These are phyloP conservation scores for Kodamaea laetipori DNA, from an alignment of 805 yeast genomes.

Conservation along the genomic window DNA sequence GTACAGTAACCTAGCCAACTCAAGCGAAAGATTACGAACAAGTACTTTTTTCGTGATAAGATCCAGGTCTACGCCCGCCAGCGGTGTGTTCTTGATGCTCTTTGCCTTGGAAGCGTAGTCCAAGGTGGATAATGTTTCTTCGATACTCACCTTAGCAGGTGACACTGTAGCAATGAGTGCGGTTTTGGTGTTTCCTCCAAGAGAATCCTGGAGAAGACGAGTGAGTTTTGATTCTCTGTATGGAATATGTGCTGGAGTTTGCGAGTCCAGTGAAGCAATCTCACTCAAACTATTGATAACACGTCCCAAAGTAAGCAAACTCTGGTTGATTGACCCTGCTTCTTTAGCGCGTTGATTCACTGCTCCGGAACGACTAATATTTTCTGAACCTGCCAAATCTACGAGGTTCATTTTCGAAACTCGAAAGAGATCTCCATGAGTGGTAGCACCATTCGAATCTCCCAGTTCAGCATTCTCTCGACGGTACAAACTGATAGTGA, in stretches of 20 bases:
- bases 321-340: conserved; percentile 91
- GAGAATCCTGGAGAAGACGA: conserved; percentile 66
- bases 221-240: conserved; percentile 83
- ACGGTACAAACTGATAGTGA: conserved; percentile 60
- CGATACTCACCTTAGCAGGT: conserved; percentile 75
- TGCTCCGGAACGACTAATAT: conserved; percentile 86
- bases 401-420: conserved; percentile 79
- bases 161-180: conserved; percentile 85
- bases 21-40: conserved; percentile 56
- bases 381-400: conserved; percentile 95
- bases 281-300: conserved; percentile 66
- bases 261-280: conserved; percentile 4
- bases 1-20: conserved; percentile 54
- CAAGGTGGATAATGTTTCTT: conserved; percentile 81
- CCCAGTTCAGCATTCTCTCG: conserved; percentile 37
- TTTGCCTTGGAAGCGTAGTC: conserved; percentile 90
- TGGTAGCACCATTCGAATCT: not conserved
- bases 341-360: conserved; percentile 83
- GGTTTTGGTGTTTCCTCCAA: conserved; percentile 89
- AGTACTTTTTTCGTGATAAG: conserved; percentile 51
- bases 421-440: conserved; percentile 22
- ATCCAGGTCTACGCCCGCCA: conserved; percentile 43
- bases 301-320: conserved; percentile 82
- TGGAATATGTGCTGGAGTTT: conserved; percentile 63
- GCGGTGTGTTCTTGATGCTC: conserved; percentile 67